These are phyloP conservation scores for Mesembryanthemum crystallinum DNA, from an alignment of 148 eudicot species.

Conservation along the genomic window DNA sequence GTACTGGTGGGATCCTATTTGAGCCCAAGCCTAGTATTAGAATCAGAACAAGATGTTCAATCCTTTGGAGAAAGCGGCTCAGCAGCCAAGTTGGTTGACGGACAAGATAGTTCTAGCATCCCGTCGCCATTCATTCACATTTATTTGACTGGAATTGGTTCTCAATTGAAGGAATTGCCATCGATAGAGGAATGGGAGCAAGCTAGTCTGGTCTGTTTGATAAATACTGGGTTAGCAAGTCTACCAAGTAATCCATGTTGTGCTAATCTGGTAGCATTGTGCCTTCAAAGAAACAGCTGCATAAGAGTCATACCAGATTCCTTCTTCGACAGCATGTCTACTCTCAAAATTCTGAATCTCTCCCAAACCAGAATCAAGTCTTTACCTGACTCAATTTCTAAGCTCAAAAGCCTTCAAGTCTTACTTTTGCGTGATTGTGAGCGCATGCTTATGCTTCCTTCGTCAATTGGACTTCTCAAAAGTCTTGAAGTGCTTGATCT, in stretches of 20 bases:
- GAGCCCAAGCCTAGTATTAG: neutral
- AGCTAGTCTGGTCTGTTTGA: constrained; percentile 27
- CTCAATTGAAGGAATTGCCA: constrained; percentile 26
- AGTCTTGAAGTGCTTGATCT: constrained; percentile 38
- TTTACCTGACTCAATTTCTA: constrained; percentile 31
- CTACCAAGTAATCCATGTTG: constrained; percentile 25
- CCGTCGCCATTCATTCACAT: neutral
- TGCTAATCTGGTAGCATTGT: constrained; percentile 18
- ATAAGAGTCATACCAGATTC: constrained; percentile 31
- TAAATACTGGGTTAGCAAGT: constrained; percentile 25
- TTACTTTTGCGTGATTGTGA: constrained; percentile 27
- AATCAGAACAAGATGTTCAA: neutral
- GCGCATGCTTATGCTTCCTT: constrained; percentile 25
- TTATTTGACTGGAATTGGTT: constrained; percentile 23
- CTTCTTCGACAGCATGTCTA: constrained; percentile 30
- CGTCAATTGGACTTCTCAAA: constrained; percentile 27
- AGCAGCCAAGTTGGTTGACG: neutral
- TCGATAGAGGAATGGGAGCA: constrained; percentile 27
- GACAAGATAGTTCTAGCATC: neutral
- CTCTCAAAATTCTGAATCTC: constrained; percentile 29
- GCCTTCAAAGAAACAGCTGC: constrained; percentile 33
- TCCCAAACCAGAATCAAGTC: constrained; percentile 30
- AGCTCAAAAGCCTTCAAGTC: constrained; percentile 27
- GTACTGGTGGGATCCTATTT: constrained; percentile 7
- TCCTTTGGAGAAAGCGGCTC: neutral